These are phyloP conservation scores for Colletotrichum scovillei DNA, from an alignment of 2,329 filamentous ascomycete genomes.

Conservation along the genomic window DNA sequence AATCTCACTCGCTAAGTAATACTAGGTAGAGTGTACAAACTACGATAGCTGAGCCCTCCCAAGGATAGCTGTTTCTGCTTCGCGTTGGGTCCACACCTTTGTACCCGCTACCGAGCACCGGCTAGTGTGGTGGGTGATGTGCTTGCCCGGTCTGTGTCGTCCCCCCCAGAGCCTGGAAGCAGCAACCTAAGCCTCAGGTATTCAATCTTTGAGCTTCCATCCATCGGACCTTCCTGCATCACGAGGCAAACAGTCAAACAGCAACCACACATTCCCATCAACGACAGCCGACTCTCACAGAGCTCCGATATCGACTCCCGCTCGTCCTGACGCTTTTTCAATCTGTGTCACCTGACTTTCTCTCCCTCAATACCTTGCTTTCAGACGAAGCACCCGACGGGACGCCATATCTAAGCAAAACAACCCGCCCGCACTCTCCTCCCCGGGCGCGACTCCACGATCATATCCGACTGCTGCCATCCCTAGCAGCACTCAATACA, in stretches of 20 bases:
- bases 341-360: conserved; percentile 21
- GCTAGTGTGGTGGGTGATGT: conserved; percentile 1
- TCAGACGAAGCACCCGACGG: conserved; percentile 8
- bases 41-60: not conserved
- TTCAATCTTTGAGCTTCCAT: conserved; percentile 43
- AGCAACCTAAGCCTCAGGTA: conserved; percentile 33
- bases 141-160: not conserved
- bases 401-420: conserved; percentile 24
- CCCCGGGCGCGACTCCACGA: conserved; percentile 16
- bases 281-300: conserved; percentile 11
- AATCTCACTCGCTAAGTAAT: conserved; percentile 28
- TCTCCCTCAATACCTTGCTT: not conserved
- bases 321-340: not conserved
- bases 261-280: conserved; percentile 27
- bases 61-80: not conserved
- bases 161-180: conserved; percentile 24
- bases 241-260: conserved; percentile 37
- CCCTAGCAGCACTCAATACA: conserved; percentile 30
- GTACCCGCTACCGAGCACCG: conserved; percentile 24
- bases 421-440: conserved; percentile 19
- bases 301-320: conserved; percentile 9
- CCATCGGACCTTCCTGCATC: conserved; percentile 46
- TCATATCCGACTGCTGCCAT: conserved; percentile 27
- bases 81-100: not conserved
- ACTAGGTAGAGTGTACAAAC: conserved; percentile 39